A percentile compares a stretch with the other conserved stretches of the same genome.
These are phyloP conservation scores for Verticillium nubilum DNA, from an alignment of 2,329 filamentous ascomycete species.

Conservation along the genomic window DNA sequence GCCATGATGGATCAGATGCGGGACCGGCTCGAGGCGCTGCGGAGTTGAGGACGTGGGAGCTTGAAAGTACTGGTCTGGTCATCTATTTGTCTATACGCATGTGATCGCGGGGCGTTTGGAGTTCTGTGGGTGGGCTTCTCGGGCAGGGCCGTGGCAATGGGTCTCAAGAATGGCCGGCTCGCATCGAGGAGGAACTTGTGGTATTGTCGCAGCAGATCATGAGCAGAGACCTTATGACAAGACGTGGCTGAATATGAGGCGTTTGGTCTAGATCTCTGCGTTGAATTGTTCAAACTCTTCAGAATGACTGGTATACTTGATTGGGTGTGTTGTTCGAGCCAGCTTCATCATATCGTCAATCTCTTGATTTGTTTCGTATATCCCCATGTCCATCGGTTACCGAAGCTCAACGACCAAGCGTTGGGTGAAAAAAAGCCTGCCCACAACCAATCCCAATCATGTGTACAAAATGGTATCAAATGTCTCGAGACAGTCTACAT, in stretches of 20 bases:
- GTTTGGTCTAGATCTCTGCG: not conserved
- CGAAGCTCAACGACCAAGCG: too few relatives aligned
- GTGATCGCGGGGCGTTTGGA: not conserved
- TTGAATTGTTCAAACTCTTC: not conserved
- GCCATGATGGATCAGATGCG: conserved; percentile 93
- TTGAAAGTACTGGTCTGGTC: not conserved
- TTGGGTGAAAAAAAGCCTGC: too few relatives aligned
- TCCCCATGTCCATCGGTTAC: too few relatives aligned
- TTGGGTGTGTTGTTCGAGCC: too few relatives aligned
- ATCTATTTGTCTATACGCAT: not conserved
- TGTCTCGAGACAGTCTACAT: too few relatives aligned
- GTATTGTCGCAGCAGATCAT: not conserved
- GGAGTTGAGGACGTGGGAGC: conserved; percentile 53
- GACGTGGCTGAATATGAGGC: not conserved
- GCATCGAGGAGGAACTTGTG: not conserved
- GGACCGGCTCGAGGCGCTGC: conserved; percentile 80
- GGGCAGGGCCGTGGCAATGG: not conserved
- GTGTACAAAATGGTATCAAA: too few relatives aligned
- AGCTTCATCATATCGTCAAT: too few relatives aligned
- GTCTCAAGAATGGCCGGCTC: not conserved
- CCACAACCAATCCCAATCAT: too few relatives aligned
- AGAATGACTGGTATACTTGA: not conserved
- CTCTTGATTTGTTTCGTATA: too few relatives aligned
- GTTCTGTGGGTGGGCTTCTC: not conserved
- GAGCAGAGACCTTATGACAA: not conserved